These are phyloP conservation scores for Kwoniella dendrophila DNA, from an alignment of 768 basidiomycete genomes.

Conservation along the genomic window DNA sequence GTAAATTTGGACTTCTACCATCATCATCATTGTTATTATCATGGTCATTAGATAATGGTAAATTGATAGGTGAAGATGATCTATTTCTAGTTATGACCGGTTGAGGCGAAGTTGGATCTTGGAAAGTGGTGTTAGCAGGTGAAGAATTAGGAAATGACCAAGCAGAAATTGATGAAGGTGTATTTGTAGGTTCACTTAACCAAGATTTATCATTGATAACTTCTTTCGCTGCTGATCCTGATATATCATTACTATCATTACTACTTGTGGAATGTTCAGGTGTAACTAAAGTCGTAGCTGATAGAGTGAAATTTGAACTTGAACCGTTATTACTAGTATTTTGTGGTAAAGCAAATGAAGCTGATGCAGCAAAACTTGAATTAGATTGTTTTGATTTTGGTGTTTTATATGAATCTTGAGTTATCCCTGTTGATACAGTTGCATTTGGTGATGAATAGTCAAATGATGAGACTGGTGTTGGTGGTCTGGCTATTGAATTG, in stretches of 20 bases:
- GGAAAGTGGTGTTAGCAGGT: too few relatives aligned
- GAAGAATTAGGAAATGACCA: slow-evolving; percentile 38
- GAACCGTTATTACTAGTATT: not conserved
- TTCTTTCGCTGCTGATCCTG: slow-evolving; percentile 5
- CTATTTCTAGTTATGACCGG: slow-evolving; percentile 33
- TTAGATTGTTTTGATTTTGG: slow-evolving; percentile 21
- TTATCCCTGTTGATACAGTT: not conserved
- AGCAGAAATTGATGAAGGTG: slow-evolving; percentile 33
- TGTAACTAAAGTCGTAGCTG: slow-evolving; percentile 1
- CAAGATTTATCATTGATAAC: slow-evolving; percentile 29
- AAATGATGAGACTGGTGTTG: slow-evolving; percentile 36
- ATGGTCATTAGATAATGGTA: slow-evolving; percentile 5
- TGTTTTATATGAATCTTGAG: slow-evolving; percentile 22
- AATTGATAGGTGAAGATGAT: slow-evolving; percentile 20
- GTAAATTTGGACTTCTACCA: slow-evolving; percentile 11
- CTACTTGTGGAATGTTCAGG: slow-evolving; percentile 8
- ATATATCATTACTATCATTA: not conserved
- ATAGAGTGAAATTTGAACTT: not conserved
- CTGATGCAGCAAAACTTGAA: slow-evolving; percentile 15
- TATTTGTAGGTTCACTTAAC: slow-evolving; percentile 34
- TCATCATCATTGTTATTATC: too few relatives aligned
- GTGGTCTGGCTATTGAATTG: slow-evolving; percentile 30
- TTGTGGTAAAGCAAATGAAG: slow-evolving; percentile 7
- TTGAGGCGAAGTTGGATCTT: slow-evolving; percentile 36
- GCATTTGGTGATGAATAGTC: slow-evolving; percentile 24